Percentiles rank a stretch among this genome's conserved stretches.
Conservation (phyloP, 2,329 filamentous ascomycete species). For the Fusarium proliferatum region DNA sequence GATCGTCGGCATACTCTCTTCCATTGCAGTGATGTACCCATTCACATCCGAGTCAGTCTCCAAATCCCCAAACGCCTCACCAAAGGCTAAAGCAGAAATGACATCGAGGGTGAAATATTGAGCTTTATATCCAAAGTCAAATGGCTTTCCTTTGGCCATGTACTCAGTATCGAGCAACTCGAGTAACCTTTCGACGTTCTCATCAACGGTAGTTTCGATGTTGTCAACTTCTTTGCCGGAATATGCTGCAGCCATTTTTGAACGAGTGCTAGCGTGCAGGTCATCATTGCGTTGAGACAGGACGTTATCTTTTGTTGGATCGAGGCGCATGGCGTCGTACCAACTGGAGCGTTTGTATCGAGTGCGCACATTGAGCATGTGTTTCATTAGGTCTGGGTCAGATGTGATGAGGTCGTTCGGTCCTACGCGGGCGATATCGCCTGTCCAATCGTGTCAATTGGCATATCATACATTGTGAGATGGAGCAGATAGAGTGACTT, state of each 20-base stretch:
- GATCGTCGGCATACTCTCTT: neutral
- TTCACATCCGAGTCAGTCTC: neutral
- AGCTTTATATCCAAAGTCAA: neutral
- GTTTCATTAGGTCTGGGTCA: neutral
- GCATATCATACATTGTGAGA: accelerated
- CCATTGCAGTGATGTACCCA: neutral
- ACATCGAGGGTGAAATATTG: neutral
- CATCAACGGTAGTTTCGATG: accelerated
- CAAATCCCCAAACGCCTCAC: neutral
- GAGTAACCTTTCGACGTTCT: accelerated
- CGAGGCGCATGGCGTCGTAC: neutral
- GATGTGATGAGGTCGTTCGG: neutral
- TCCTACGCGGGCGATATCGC: neutral
- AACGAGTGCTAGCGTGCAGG: neutral
- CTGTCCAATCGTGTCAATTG: neutral
- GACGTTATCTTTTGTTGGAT: neutral
- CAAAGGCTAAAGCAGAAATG: neutral
- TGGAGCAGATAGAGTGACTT: neutral
- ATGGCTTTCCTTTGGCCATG: neutral
- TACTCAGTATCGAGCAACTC: neutral
- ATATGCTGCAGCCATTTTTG: neutral
- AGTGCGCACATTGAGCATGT: neutral
- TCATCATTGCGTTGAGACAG: neutral
- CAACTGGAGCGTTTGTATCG: neutral
- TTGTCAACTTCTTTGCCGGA: neutral